phyloP scores from a whole-genome alignment of 2,329 filamentous ascomycete genomes.

The Alternaria tenuissima region DNA sequence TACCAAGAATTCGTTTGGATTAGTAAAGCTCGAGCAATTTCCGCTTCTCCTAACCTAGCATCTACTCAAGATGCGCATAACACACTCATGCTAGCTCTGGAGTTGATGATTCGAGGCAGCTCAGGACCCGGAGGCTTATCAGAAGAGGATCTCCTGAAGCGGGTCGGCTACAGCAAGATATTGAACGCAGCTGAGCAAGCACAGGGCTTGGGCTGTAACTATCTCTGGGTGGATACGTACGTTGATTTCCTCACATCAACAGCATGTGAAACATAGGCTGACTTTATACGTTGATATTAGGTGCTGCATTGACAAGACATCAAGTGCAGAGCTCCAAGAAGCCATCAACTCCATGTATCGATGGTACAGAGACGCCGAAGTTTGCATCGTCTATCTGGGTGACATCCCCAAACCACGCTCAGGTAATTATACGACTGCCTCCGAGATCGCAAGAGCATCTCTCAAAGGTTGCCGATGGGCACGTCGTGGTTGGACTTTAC shows the following conservation, averaged over 20 bases:
- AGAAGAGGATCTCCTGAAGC: slow-evolving; percentile 26
- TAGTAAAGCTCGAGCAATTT: slow-evolving; percentile 21
- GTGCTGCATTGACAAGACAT: slow-evolving; percentile 38
- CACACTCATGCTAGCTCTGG: slow-evolving; percentile 27
- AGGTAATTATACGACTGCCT: slow-evolving; percentile 16
- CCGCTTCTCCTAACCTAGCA: slow-evolving; percentile 7
- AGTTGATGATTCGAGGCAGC: slow-evolving; percentile 30
- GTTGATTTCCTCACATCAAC: not conserved
- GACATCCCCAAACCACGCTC: slow-evolving; percentile 21
- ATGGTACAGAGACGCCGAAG: slow-evolving; percentile 31
- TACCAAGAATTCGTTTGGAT: slow-evolving; percentile 31
- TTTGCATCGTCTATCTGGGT: slow-evolving; percentile 33
- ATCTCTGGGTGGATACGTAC: slow-evolving; percentile 37
- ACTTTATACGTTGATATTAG: not conserved
- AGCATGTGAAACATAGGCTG: not conserved
- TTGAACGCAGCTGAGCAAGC: slow-evolving; percentile 24
- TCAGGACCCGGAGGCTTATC: slow-evolving; percentile 14
- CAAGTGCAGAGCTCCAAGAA: slow-evolving; percentile 33
- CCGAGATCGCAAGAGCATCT: slow-evolving; percentile 22
- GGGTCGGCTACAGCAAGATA: slow-evolving; percentile 31
- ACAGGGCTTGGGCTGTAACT: slow-evolving; percentile 17
- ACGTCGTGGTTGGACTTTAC: slow-evolving; percentile 41
- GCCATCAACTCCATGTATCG: slow-evolving; percentile 40
- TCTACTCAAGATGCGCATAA: slow-evolving; percentile 17
- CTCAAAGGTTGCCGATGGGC: slow-evolving; percentile 35